Conservation (phyloP, 2,329 filamentous ascomycete genomes). For the Epichloe elymi region DNA sequence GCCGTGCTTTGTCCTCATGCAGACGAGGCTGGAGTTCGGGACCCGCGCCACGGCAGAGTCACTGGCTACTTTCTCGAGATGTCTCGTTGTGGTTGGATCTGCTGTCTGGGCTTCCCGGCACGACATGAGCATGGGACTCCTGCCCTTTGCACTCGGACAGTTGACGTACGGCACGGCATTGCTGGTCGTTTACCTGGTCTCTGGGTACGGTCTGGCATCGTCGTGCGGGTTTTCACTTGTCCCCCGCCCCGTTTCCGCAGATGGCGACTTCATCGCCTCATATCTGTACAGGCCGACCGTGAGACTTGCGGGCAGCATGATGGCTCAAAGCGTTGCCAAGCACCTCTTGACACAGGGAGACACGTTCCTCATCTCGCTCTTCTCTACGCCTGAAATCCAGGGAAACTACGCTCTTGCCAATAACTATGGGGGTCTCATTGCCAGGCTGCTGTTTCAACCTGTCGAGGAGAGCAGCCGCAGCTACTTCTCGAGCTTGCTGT, state of each 20-base stretch:
- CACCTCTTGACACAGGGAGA: constrained; percentile 92
- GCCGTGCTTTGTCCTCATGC: constrained; percentile 78
- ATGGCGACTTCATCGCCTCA: constrained; percentile 34
- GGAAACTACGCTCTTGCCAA: constrained; percentile 91
- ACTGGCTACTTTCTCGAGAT: constrained; percentile 66
- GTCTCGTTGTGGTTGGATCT: constrained; percentile 56
- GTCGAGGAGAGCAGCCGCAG: constrained; percentile 87
- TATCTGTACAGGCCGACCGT: constrained; percentile 60
- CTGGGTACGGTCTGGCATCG: constrained; percentile 43
- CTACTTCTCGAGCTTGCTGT: constrained; percentile 72
- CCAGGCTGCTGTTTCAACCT: constrained; percentile 83
- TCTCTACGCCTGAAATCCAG: constrained; percentile 69
- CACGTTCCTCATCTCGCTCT: constrained; percentile 67
- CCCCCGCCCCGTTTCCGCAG: constrained; percentile 24
- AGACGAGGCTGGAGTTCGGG: constrained; percentile 67
- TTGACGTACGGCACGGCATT: constrained; percentile 59
- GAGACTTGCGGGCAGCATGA: constrained; percentile 65
- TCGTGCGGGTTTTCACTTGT: constrained; percentile 57
- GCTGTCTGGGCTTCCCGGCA: constrained; percentile 48
- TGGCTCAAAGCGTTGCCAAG: constrained; percentile 79
- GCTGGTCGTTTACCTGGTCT: constrained; percentile 54
- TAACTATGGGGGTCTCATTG: constrained; percentile 85
- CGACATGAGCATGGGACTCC: constrained; percentile 49
- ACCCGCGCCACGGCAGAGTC: constrained; percentile 74
- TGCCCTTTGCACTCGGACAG: constrained; percentile 86